These are phyloP conservation scores for Laburnicola sp. DNA, from an alignment of 2,329 filamentous ascomycete species.

Conservation along the genomic window DNA sequence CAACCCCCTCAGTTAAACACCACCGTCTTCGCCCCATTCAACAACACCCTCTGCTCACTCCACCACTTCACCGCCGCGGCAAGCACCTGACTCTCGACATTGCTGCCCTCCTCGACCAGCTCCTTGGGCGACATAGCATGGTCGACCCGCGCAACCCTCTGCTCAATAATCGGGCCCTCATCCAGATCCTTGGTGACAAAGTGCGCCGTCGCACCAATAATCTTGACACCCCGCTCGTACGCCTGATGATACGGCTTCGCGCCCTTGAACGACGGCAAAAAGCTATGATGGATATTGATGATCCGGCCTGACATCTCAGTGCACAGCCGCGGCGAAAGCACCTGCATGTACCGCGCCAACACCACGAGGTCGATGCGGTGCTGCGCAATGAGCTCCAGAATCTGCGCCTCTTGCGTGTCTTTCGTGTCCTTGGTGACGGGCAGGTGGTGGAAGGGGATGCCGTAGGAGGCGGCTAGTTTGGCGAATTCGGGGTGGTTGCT, in stretches of 20 bases:
- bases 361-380: slow-evolving; percentile 78
- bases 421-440: slow-evolving; percentile 81
- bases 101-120: slow-evolving; percentile 77
- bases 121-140: slow-evolving; percentile 76
- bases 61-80: slow-evolving; percentile 84
- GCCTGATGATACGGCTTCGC: slow-evolving; percentile 88
- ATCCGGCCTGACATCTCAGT: slow-evolving; percentile 79
- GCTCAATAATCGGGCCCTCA: slow-evolving; percentile 87
- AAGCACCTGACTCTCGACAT: slow-evolving; percentile 81
- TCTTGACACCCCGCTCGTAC: slow-evolving; percentile 84
- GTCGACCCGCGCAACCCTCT: slow-evolving; percentile 75
- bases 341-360: slow-evolving; percentile 85
- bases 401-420: slow-evolving; percentile 68
- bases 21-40: slow-evolving; percentile 79
- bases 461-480: slow-evolving; percentile 70
- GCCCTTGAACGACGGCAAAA: slow-evolving; percentile 85
- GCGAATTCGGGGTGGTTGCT: slow-evolving; percentile 80
- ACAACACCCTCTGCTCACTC: slow-evolving; percentile 74
- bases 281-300: slow-evolving; percentile 91
- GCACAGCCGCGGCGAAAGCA: slow-evolving; percentile 74
- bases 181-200: slow-evolving; percentile 85
- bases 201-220: slow-evolving; percentile 82
- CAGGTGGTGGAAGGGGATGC: slow-evolving; percentile 77
- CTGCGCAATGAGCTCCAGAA: slow-evolving; percentile 70
- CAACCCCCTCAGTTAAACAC: slow-evolving; percentile 61